These are phyloP conservation scores for Backusella parvicylindrica DNA, from an alignment of 192 early-diverging fungal species.

Conservation along the genomic window DNA sequence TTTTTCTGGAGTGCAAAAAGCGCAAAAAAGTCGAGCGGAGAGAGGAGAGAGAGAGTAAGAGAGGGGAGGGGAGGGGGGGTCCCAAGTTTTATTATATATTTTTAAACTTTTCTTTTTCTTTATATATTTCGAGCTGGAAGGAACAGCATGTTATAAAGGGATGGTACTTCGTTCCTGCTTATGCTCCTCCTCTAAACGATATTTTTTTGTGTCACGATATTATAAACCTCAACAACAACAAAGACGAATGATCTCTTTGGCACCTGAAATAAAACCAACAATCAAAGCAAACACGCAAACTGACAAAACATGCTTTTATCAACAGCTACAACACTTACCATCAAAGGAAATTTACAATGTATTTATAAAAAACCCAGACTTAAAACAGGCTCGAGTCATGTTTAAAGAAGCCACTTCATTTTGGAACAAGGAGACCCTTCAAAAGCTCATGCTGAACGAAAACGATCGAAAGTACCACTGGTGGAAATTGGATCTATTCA, in stretches of 20 bases:
- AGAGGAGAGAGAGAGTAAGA: background rate
- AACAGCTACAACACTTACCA: background rate
- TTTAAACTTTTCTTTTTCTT: background rate
- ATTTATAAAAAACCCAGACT: background rate
- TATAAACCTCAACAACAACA: background rate
- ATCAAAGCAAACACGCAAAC: background rate
- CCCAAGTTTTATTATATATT: background rate
- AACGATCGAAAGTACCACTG: background rate
- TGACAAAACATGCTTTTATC: background rate
- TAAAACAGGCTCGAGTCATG: background rate
- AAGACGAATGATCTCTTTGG: background rate
- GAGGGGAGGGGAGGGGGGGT: background rate
- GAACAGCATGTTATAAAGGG: slow-evolving; percentile 7
- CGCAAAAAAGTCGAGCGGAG: background rate
- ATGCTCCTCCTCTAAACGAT: background rate
- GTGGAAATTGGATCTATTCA: slow-evolving; percentile 1
- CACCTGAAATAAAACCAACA: background rate
- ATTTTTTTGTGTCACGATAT: background rate
- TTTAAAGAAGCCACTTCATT: background rate
- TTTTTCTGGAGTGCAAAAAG: background rate
- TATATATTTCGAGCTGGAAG: background rate
- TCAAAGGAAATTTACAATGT: slow-evolving; percentile 1
- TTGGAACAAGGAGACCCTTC: background rate
- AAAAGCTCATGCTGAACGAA: background rate
- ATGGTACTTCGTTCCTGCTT: slow-evolving; percentile 17